Conservation (phyloP, 176 grass and related monocot species). For the Otatea glauca region DNA sequence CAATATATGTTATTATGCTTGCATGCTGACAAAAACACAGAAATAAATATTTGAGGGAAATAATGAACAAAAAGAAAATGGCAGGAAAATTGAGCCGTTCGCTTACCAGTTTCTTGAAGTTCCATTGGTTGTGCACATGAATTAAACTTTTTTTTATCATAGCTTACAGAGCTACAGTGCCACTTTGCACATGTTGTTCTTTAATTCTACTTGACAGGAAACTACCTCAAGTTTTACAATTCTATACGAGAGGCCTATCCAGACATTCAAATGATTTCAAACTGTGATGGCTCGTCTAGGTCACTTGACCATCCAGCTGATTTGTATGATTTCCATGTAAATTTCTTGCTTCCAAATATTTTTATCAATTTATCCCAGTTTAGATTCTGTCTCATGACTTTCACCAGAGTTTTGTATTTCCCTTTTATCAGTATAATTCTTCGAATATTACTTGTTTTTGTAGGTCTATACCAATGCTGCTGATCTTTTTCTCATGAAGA, state of each 20-base stretch:
- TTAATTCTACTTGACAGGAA: too few relatives aligned
- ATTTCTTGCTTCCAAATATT: slow-evolving; percentile 6
- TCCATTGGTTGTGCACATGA: too few relatives aligned
- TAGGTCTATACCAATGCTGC: slow-evolving; percentile 67
- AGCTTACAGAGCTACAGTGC: too few relatives aligned
- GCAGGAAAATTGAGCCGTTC: too few relatives aligned
- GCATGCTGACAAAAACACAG: too few relatives aligned
- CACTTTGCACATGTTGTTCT: too few relatives aligned
- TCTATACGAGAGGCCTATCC: slow-evolving; percentile 82
- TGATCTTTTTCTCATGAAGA: slow-evolving; percentile 58
- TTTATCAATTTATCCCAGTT: neutral
- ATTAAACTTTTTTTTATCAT: too few relatives aligned
- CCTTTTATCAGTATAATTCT: neutral
- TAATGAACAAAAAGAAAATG: too few relatives aligned
- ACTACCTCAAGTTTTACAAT: slow-evolving; percentile 66
- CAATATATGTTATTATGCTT: too few relatives aligned
- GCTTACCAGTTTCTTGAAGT: too few relatives aligned
- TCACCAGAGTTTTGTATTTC: neutral
- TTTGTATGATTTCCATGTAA: slow-evolving; percentile 90
- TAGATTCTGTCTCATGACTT: slow-evolving; percentile 8
- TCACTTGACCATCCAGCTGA: slow-evolving; percentile 92
- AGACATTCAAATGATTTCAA: slow-evolving; percentile 90
- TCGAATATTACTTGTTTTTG: neutral
- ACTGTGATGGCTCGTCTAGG: slow-evolving; percentile 72
- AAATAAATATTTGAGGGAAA: too few relatives aligned